phyloP scores from a whole-genome alignment of 1,284 basidiomycete species.

The Peniophora sp. region DNA sequence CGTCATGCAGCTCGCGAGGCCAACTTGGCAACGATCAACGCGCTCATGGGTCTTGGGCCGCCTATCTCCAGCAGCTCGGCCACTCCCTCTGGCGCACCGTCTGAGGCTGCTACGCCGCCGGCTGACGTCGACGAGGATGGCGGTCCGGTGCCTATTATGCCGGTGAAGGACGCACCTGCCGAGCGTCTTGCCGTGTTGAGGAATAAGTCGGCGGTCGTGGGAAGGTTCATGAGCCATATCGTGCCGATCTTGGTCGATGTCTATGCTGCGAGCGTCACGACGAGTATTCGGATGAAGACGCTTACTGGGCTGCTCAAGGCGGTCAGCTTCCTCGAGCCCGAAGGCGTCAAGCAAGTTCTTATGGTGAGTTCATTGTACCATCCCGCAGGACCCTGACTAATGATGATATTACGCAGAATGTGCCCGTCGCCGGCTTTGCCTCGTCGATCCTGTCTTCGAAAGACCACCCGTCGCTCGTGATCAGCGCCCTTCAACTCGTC shows the following conservation, averaged over 20 bases:
- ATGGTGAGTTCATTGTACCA: slow-evolving; percentile 38
- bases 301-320: slow-evolving; percentile 84
- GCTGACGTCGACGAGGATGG: slow-evolving; percentile 28
- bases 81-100: slow-evolving; percentile 12
- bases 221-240: slow-evolving; percentile 77
- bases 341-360: slow-evolving; percentile 69
- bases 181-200: slow-evolving; percentile 68
- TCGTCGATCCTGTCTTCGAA: slow-evolving; percentile 88
- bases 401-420: slow-evolving; percentile 44
- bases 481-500: slow-evolving; percentile 84
- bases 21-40: slow-evolving; percentile 18
- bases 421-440: slow-evolving; percentile 87
- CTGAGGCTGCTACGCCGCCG: slow-evolving; percentile 22
- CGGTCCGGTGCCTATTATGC: slow-evolving; percentile 18
- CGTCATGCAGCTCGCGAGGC: slow-evolving; percentile 58
- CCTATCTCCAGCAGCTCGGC: slow-evolving; percentile 14
- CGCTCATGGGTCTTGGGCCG: slow-evolving; percentile 4
- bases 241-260: slow-evolving; percentile 92
- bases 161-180: slow-evolving; percentile 29
- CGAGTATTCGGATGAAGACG: slow-evolving; percentile 80
- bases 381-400: slow-evolving; percentile 4
- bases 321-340: slow-evolving; percentile 76
- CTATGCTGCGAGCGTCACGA: slow-evolving; percentile 87
- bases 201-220: slow-evolving; percentile 68
- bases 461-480: slow-evolving; percentile 80